Evolutionary conservation across 345 rosid genomes (phyloP).

Genomic region (Brassica napus): DNA sequence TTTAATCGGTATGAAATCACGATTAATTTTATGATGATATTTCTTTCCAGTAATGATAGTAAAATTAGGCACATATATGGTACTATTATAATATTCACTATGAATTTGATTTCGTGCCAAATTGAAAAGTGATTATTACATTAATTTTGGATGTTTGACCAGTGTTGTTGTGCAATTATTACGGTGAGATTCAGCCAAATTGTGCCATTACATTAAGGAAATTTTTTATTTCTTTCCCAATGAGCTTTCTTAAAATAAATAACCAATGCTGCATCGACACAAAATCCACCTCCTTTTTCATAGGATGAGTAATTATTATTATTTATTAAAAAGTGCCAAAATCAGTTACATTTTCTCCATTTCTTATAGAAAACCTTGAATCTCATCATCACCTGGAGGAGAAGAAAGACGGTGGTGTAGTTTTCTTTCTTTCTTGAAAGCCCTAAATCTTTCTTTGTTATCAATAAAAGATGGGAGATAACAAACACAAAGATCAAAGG

Average conservation of each 20-base stretch:
- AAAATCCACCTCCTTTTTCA: neutral
- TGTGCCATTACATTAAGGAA: neutral
- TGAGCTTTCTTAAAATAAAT: slow-evolving; percentile 8
- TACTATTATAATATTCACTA: no score
- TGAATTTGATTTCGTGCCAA: neutral
- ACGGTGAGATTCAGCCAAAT: neutral
- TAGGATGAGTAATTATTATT: neutral
- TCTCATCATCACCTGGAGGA: neutral
- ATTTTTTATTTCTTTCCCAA: neutral
- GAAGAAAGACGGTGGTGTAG: slow-evolving; percentile 7
- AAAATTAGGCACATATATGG: neutral
- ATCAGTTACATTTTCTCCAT: neutral
- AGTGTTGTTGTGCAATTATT: slow-evolving; percentile 6
- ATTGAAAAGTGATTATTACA: neutral
- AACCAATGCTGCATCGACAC: slow-evolving; percentile 13
- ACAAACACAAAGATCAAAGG: slow-evolving; percentile 33
- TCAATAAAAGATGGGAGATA: slow-evolving; percentile 25
- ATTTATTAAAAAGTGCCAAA: neutral
- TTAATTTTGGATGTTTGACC: slow-evolving; percentile 6
- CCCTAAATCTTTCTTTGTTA: neutral
- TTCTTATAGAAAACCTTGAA: slow-evolving; percentile 10
- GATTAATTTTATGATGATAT: neutral
- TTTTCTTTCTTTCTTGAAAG: neutral
- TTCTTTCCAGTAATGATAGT: neutral
- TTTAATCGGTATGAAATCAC: neutral